Conservation (phyloP, 2,329 filamentous ascomycete genomes). For the Penicillium sp. region DNA sequence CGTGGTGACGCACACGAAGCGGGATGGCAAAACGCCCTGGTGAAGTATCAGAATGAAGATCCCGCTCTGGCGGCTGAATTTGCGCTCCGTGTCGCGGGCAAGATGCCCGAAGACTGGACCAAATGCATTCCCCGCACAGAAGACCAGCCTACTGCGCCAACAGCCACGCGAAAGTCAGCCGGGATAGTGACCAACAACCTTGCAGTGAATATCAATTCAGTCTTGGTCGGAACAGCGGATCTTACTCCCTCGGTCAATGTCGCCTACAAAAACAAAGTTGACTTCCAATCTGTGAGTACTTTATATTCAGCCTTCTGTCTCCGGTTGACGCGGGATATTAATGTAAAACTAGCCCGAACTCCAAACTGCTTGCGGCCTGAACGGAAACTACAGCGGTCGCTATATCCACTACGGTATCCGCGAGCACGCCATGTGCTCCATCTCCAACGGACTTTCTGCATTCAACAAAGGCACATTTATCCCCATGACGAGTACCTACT, state of each 20-base stretch:
- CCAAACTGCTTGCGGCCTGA: conserved; percentile 31
- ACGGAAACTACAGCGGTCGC: conserved; percentile 51
- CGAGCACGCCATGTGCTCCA: conserved; percentile 66
- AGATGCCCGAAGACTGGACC: conserved; percentile 50
- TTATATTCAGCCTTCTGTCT: background rate
- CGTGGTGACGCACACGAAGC: conserved; percentile 47
- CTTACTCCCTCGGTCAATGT: conserved; percentile 54
- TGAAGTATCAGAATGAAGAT: conserved; percentile 42
- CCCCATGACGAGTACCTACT: conserved; percentile 58
- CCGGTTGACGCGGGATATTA: conserved; percentile 11
- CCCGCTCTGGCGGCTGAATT: conserved; percentile 52
- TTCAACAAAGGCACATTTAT: conserved; percentile 55
- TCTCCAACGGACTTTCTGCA: conserved; percentile 72
- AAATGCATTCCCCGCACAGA: conserved; percentile 46
- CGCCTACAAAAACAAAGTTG: conserved; percentile 51
- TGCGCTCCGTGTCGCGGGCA: conserved; percentile 46
- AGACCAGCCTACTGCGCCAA: conserved; percentile 49
- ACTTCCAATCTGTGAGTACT: conserved; percentile 48
- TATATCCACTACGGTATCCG: conserved; percentile 59
- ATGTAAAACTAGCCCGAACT: conserved; percentile 23
- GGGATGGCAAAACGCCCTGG: conserved; percentile 50
- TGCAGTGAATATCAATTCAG: conserved; percentile 44
- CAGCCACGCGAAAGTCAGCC: conserved; percentile 48
- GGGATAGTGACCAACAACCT: conserved; percentile 53
- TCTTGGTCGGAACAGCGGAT: conserved; percentile 56